A percentile compares a stretch with the other conserved stretches of the same genome.
Evolutionary conservation across 768 basidiomycete genomes (phyloP).

Genomic region (Amanita jacksonii): DNA sequence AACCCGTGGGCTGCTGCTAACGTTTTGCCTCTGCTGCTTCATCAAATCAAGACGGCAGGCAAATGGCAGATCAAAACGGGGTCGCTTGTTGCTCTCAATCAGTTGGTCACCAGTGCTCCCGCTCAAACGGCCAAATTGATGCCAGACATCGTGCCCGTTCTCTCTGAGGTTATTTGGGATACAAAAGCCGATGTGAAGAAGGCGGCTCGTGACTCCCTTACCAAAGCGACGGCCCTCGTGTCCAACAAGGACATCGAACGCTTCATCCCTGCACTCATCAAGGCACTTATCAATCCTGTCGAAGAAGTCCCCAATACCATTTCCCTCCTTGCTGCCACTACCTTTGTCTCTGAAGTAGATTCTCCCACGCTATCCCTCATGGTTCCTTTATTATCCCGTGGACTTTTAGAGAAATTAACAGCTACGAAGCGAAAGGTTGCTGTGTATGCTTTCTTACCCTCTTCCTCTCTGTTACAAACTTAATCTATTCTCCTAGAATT

Average conservation of each 20-base stretch:
- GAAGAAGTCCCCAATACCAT: slow-evolving; percentile 98
- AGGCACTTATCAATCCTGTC: slow-evolving; percentile 96
- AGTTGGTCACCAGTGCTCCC: slow-evolving; percentile 78
- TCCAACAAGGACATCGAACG: slow-evolving; percentile 98
- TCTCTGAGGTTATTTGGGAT: slow-evolving; percentile 96
- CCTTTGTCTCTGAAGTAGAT: slow-evolving; percentile 99
- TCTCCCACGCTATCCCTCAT: slow-evolving; percentile 94
- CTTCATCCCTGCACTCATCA: slow-evolving; percentile 96
- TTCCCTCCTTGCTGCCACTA: slow-evolving; percentile 91
- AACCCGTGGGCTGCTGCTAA: slow-evolving; percentile 84
- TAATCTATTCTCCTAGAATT: slow-evolving; percentile 44
- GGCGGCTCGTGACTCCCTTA: slow-evolving; percentile 89
- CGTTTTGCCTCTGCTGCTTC: slow-evolving; percentile 80
- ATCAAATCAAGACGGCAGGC: slow-evolving; percentile 90
- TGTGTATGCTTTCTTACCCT: slow-evolving; percentile 50
- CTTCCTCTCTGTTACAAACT: slow-evolving; percentile 10
- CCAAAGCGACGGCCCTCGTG: slow-evolving; percentile 87
- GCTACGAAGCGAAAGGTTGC: slow-evolving; percentile 97
- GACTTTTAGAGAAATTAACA: slow-evolving; percentile 89
- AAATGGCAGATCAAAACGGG: slow-evolving; percentile 98
- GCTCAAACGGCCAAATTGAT: slow-evolving; percentile 80
- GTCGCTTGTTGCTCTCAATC: slow-evolving; percentile 70
- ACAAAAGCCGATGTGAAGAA: slow-evolving; percentile 99
- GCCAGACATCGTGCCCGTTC: slow-evolving; percentile 90
- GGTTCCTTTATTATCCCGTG: slow-evolving; percentile 92